Base-by-base conservation (phyloP, 2,329 filamentous ascomycete species). In the Rhynchosporium agropyri region DNA sequence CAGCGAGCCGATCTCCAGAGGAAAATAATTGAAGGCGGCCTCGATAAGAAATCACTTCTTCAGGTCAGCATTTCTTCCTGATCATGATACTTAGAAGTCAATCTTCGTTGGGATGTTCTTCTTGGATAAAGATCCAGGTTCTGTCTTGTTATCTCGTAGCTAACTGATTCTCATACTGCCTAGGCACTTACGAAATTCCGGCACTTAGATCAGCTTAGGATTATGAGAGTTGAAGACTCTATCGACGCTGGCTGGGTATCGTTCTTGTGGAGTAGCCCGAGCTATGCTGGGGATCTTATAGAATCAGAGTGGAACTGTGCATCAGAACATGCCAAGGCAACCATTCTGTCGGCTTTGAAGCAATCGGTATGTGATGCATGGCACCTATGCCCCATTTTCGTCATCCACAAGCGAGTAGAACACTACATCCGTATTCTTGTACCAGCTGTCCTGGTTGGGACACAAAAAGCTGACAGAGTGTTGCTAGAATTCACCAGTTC, bases 181-280 rank as follows among this genome's bases (percentile, higher is more conserved):
- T 49, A 40, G 28, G 73, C 72, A 8, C 57, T 75, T 8, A 59
- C 56, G 13, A 81, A 82, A 1, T 89, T 89, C 69, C 81, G 79
- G 1, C 80, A 80, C 33, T 78, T 90, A 10, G 84, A 88, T 69
- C 83, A 89, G 70, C 80, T 89, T 57, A 85, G 89, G 65, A 80
- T 90, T 13, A 79, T 89, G 31, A 82, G 84, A 5, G 76, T 89
- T 12, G 82, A 85, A 66, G 85, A 89, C 64, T 77, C 81, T 63
- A 79, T 84, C 63, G 86, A 89, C 69, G 79, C 80, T 53, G 75
- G 79, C 28, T 77, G 87, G 13, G 76, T 84, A 51, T 76, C 79
- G 15, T 83, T 82, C 66, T 77, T 87, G 50, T 77, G 78, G 53
- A 75, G 79, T 54, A 78, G 80, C 62, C 77, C 79, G 50, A 74